Evolutionary conservation across 345 rosid species (phyloP), one percentile per base, ranked within the genome.

Genomic region (Citrus glauca): DNA sequence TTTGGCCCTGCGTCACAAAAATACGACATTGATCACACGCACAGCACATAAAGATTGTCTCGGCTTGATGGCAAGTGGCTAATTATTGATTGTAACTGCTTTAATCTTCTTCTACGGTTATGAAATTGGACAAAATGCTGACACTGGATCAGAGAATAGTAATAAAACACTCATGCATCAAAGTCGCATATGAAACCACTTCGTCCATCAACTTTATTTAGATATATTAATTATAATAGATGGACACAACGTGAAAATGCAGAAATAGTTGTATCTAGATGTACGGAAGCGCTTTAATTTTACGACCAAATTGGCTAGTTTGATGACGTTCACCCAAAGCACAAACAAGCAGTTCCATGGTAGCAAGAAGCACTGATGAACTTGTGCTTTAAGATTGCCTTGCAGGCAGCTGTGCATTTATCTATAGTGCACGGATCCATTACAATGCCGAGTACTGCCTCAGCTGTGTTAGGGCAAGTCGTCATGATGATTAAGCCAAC

Each of bases 121-220:
- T 62, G 42, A 38, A 20, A 45, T 6, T 42, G 60, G 77, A 74
- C 77, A 27, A 62, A 62, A 61, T 60, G 16, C 55, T 40, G 77
- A 61, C 13, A 37, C 38, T 25, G 38, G 25, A 61, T 40, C 13
- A 25, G 24, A 73, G 55, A 27, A 73, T 17, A 60, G 10, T 45
- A 32, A 60, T 7, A 53, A 69, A 69, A 7, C 59, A 32, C 22
- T 25, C 53, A 30, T 63, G 8, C 28, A 59, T 33, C 77, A 40
- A 4, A 14, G 17, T 73, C 30, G 33, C 67, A 6, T 7, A 25
- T 25, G 7, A n/a, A 72, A 72, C 24, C 76, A 37, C 24, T 24
- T 42, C 19, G 57, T 30, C 35, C 27, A 10, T 20, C 16, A 35
- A 57, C 22, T 53, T 53, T 53, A 53, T 67, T 9, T 61, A 27